Percentiles rank a stretch among this genome's conserved stretches.
Conservation (phyloP, 2,329 filamentous ascomycete genomes). For the Fusarium fracticaudum region DNA sequence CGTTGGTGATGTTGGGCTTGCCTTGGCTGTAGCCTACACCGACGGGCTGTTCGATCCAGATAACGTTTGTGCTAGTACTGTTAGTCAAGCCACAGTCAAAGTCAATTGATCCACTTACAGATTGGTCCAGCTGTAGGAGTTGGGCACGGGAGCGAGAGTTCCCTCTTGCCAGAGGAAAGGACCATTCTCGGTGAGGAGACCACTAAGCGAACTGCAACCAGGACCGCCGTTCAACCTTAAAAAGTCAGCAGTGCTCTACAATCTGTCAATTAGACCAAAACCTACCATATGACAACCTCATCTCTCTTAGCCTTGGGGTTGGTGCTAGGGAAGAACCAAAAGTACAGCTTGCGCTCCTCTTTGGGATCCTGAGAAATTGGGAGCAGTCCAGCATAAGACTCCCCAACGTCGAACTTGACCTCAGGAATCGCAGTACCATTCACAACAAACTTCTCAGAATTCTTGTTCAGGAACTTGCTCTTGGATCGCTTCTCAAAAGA, state of each 20-base stretch:
- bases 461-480: constrained; percentile 37
- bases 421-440: constrained; percentile 73
- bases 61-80: constrained; percentile 68
- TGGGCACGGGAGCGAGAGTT: constrained; percentile 70
- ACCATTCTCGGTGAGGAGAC: constrained; percentile 78
- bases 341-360: constrained; percentile 66
- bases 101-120: constrained; percentile 47
- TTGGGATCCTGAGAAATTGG: constrained; percentile 62
- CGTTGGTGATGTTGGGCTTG: constrained; percentile 68
- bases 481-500: constrained; percentile 15
- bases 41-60: constrained; percentile 78
- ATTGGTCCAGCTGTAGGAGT: constrained; percentile 78
- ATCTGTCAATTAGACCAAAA: not conserved
- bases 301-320: constrained; percentile 60
- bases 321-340: constrained; percentile 73
- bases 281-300: constrained; percentile 67
- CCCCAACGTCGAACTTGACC: constrained; percentile 73
- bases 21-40: constrained; percentile 76
- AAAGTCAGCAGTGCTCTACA: constrained; percentile 33
- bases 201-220: constrained; percentile 40
- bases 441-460: constrained; percentile 61
- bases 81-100: rapidly evolving
- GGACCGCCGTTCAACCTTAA: constrained; percentile 55
- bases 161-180: constrained; percentile 77
- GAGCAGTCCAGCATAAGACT: constrained; percentile 71